Conservation (phyloP, 164 flowering plant species). For the Annona cherimola region DNA sequence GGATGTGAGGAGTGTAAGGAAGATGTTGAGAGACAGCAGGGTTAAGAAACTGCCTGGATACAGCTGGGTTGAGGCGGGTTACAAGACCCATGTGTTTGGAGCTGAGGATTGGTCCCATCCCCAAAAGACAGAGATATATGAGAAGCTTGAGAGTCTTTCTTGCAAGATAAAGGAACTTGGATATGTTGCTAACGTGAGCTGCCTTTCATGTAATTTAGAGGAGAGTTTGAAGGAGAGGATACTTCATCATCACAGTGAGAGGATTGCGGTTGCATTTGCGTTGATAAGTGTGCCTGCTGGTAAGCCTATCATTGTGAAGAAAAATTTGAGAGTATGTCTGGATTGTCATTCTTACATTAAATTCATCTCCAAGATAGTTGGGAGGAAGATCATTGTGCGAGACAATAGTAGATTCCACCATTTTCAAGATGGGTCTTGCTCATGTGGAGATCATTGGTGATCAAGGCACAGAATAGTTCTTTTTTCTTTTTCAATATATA, state of each 20-base stretch:
- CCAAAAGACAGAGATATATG: constrained; percentile 31
- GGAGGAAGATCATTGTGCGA: constrained; percentile 42
- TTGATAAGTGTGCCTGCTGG: constrained; percentile 37
- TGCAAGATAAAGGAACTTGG: constrained; percentile 39
- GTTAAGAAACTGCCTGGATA: constrained; percentile 53
- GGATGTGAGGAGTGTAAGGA: constrained; percentile 42
- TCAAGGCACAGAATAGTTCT: neutral
- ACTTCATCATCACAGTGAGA: constrained; percentile 48
- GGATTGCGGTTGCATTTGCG: constrained; percentile 52
- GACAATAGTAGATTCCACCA: constrained; percentile 50
- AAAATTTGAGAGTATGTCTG: constrained; percentile 39
- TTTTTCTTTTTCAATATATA: neutral
- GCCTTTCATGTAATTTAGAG: constrained; percentile 32
- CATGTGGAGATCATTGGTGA: constrained; percentile 52
- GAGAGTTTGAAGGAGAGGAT: constrained; percentile 35
- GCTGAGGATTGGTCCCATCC: constrained; percentile 54
- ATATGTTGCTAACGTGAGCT: constrained; percentile 32
- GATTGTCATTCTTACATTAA: constrained; percentile 55
- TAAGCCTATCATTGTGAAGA: constrained; percentile 51
- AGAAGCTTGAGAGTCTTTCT: constrained; percentile 39
- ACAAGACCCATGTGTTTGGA: constrained; percentile 46
- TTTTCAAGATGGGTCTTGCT: constrained; percentile 42
- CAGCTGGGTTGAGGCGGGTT: constrained; percentile 53
- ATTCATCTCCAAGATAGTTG: constrained; percentile 39
- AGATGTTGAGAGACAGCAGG: constrained; percentile 35